Evolutionary conservation across 2,329 filamentous ascomycete genomes (phyloP), one percentile per base, ranked within the genome.

Genomic region (Aspergillus sclerotialis): DNA sequence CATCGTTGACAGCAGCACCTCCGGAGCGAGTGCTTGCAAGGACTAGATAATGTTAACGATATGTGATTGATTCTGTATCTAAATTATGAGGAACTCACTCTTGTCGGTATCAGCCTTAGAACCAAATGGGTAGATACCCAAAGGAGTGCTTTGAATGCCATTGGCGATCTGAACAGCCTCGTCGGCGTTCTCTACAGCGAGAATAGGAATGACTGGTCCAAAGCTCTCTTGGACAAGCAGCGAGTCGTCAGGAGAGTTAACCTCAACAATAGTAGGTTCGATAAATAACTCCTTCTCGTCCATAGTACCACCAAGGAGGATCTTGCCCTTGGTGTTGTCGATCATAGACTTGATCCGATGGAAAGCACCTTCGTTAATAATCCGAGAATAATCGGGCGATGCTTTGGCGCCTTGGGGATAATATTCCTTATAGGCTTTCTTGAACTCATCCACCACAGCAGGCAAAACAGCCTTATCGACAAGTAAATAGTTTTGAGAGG

Each of bases 401-500:
- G 72, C 70, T 60, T 82, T 80, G 30, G 82, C 76, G 14, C 92
- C 92, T 7, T 84, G 67, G 28, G 92, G 92, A 63, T 87, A 94
- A 68, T 93, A 94, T 37, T 84, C 76, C 33, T 78, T 73, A 52
- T 84, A 73, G 6, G 79, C 76, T 28, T 70, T 72, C 56, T 84
- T 82, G 52, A 96, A 73, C 53, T 84, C 77, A 35, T 77, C 71
- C 43, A 96, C 67, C 49, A 96, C 86, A 17, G 73, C 67, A 10
- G 79, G 70, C 17, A 90, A 65, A 4, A 90, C 71, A 29, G 79
- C 75, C 46, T 78, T 78, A 56, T 96, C 86, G 17, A 94, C 77
- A 33, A 95, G 72, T 33, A 85, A 80, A 63, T 94, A 95, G 69
- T 96, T 95, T 54, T 95, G 88, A 16, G 82, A 86, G 43, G 95